Evolutionary conservation across 257 asterid species (phyloP).

Genomic region (Pogostemon cablin): DNA sequence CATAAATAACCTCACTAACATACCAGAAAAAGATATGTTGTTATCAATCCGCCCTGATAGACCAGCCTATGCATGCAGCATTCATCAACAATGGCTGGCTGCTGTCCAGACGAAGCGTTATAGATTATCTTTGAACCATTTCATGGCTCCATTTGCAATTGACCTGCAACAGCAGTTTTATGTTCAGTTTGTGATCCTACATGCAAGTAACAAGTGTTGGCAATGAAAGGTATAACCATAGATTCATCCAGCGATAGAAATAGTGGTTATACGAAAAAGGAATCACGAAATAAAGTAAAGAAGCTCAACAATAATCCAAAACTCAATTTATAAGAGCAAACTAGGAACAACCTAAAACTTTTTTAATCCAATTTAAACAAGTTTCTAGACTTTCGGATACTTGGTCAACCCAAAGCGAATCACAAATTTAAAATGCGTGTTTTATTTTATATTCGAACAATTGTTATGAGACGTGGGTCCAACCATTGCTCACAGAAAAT

Average conservation of each 20-base stretch:
- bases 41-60: too few species aligned
- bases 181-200: not conserved
- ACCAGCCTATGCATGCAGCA: not conserved
- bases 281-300: not conserved
- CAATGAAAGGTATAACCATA: not conserved
- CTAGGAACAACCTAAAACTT: not conserved
- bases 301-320: not conserved
- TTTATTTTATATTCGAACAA: not conserved
- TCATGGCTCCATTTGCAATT: constrained; percentile 65
- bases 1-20: constrained; percentile 8
- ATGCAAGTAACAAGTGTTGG: constrained; percentile 12
- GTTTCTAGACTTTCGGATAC: not conserved
- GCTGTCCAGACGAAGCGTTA: constrained; percentile 31
- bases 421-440: constrained; percentile 1
- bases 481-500: not conserved
- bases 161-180: constrained; percentile 52
- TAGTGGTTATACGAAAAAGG: not conserved
- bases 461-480: not conserved
- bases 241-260: not conserved
- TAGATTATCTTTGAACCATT: constrained; percentile 79
- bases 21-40: constrained; percentile 10
- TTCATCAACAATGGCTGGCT: not conserved
- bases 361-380: not conserved
- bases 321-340: not conserved
- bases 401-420: constrained; percentile 18